A percentile compares a stretch with the other conserved stretches of the same genome.
Conservation (phyloP, 805 yeast genomes). For the Komagataella pseudopastoris region DNA sequence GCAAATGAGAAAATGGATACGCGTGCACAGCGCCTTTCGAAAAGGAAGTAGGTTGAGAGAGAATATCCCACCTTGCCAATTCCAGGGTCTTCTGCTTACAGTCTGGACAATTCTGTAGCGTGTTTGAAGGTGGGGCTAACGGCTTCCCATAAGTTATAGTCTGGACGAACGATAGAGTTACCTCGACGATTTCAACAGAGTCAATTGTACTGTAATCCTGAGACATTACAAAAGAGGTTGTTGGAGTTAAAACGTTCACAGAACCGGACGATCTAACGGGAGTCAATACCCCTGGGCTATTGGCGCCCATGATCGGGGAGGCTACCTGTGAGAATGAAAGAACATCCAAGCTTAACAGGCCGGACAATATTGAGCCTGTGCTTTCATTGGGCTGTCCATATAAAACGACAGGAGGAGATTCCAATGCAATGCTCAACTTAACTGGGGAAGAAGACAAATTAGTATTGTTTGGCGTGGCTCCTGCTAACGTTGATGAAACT, state of each 20-base stretch:
- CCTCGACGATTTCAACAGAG: conserved; percentile 39
- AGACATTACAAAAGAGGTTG: conserved; percentile 5
- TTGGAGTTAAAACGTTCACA: conserved; percentile 5
- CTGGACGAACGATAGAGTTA: conserved; percentile 61
- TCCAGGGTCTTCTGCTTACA: conserved; percentile 45
- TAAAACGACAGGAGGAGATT: conserved; percentile 82
- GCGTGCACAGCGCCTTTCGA: conserved; percentile 56
- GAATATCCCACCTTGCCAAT: conserved; percentile 81
- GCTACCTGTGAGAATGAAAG: conserved; percentile 4
- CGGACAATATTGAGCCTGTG: conserved; percentile 78
- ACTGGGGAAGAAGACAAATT: conserved; percentile 11
- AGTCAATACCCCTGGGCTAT: background rate
- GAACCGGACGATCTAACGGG: background rate
- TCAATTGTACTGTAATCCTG: conserved; percentile 17
- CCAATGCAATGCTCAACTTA: conserved; percentile 47
- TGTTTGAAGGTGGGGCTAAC: conserved; percentile 37
- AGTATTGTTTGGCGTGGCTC: conserved; percentile 6
- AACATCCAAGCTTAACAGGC: conserved; percentile 42
- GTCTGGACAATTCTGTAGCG: conserved; percentile 38
- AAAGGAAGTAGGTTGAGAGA: conserved; percentile 43
- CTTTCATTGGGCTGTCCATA: conserved; percentile 72
- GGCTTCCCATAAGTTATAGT: conserved; percentile 55
- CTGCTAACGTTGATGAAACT: background rate
- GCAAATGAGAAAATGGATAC: conserved; percentile 80
- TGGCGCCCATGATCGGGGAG: background rate